These are phyloP conservation scores for Achaetomium macrosporum DNA, from an alignment of 2,329 filamentous ascomycete species.

Conservation along the genomic window DNA sequence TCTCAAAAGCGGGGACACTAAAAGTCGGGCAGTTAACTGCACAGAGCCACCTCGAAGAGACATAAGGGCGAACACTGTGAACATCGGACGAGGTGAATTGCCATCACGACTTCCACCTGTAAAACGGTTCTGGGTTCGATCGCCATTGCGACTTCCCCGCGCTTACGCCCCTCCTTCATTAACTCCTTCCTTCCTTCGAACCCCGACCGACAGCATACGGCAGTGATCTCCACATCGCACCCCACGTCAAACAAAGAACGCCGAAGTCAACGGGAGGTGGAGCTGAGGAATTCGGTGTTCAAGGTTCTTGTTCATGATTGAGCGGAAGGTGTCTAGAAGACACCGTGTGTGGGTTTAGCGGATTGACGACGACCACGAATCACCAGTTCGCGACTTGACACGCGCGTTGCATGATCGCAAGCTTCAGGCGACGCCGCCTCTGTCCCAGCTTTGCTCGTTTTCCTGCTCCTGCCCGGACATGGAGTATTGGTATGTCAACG, in stretches of 20 bases:
- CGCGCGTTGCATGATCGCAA: constrained; percentile 14
- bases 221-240: constrained; percentile 3
- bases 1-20: background rate
- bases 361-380: background rate
- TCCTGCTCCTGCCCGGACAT: constrained; percentile 12
- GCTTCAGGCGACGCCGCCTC: constrained; percentile 13
- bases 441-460: constrained; percentile 14
- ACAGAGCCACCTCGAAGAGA: background rate
- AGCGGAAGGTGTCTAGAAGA: background rate
- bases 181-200: background rate
- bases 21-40: background rate
- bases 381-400: background rate
- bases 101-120: background rate
- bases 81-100: background rate
- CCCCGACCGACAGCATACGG: background rate
- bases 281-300: background rate
- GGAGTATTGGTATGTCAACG: constrained; percentile 12
- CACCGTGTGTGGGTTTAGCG: background rate
- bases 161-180: background rate
- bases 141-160: background rate
- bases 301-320: background rate
- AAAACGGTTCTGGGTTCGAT: background rate
- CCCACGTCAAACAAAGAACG: constrained; percentile 1
- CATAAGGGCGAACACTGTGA: background rate
- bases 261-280: background rate